Base-by-base conservation (phyloP, 2,329 filamentous ascomycete genomes). In the Colletotrichum limetticola region DNA sequence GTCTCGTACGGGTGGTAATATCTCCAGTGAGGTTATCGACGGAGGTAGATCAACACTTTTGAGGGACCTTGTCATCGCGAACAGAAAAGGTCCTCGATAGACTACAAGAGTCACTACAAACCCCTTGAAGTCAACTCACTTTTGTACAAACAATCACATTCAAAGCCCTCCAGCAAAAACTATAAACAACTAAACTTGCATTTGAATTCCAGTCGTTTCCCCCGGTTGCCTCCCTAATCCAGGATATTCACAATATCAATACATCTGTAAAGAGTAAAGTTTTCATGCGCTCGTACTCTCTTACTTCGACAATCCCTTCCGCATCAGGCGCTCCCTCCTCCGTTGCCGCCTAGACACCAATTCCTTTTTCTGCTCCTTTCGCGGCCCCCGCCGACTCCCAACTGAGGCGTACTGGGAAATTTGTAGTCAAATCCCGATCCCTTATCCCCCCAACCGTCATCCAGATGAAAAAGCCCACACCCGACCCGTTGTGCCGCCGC, bases 241-340 rank as follows among this genome's bases (percentile, higher is more conserved):
- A 74, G 66, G 60, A 49, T 71, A 67, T 71, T 68, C 71, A 75
- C 66, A 74, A 62, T 75, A 75, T 22, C 71, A 75, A 52, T 75
- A 75, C 74, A 75, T 53, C 66, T 65, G 66, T 60, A 63, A 53
- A 8, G 63, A 60, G 66, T 35, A 57, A 65, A 49, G 28, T 4
- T 22, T 70, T 70, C 61, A 61, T 71, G 60, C 71, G 60, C 71
- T 71, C 60, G 49, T 73, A 59, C 59, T 55, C 58, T 60, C 62
- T 42, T 42, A 12, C 55, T 65, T 49, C 6, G 19, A 49, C 42
- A n/a, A 42, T 19, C 37, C 37, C 52, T 57, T 49, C 22, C 57
- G 42, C 4, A 9, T 4, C 30, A 8, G 26, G 4, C 37, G 37
- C 22, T 63, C 49, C 42, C 14, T 52, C 30, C 30, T 32, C 30